Conservation (phyloP, 441 rosid species). For the Eutrema salsugineum region DNA sequence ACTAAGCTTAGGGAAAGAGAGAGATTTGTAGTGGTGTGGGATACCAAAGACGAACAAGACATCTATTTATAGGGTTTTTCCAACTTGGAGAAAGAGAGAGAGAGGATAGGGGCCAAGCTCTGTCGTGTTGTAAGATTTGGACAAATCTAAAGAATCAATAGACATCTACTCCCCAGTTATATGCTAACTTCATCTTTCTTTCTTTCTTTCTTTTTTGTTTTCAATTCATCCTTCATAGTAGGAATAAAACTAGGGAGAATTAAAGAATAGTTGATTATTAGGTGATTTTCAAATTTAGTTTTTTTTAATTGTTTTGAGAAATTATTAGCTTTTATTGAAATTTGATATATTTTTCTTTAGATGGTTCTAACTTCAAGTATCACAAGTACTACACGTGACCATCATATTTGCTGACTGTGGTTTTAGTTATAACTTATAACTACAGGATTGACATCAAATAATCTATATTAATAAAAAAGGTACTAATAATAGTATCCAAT, state of each 20-base stretch:
- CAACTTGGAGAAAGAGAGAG: not conserved
- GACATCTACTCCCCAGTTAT: not conserved
- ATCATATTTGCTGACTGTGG: not conserved
- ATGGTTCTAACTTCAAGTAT: not conserved
- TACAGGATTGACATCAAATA: not conserved
- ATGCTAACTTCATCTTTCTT: not conserved
- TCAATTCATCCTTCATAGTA: not conserved
- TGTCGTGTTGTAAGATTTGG: conserved; percentile 1
- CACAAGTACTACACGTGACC: not conserved
- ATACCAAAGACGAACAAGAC: conserved; percentile 8
- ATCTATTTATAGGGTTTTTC: conserved; percentile 29
- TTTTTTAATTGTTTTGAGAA: not conserved
- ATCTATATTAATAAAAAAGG: not conserved
- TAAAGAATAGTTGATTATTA: not conserved
- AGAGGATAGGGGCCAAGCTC: conserved; percentile 4
- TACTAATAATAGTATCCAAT: not conserved
- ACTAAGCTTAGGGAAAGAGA: conserved; percentile 4
- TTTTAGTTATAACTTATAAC: not conserved
- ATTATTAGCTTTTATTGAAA: not conserved
- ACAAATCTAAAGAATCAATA: not conserved
- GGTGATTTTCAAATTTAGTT: not conserved
- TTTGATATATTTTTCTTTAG: not conserved
- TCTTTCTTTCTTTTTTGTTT: no score
- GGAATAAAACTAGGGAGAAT: not conserved
- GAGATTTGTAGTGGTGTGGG: conserved; percentile 17